phyloP scores from a whole-genome alignment of 225 moss, liverwort and hornwort species.

The Ulota crispa region DNA sequence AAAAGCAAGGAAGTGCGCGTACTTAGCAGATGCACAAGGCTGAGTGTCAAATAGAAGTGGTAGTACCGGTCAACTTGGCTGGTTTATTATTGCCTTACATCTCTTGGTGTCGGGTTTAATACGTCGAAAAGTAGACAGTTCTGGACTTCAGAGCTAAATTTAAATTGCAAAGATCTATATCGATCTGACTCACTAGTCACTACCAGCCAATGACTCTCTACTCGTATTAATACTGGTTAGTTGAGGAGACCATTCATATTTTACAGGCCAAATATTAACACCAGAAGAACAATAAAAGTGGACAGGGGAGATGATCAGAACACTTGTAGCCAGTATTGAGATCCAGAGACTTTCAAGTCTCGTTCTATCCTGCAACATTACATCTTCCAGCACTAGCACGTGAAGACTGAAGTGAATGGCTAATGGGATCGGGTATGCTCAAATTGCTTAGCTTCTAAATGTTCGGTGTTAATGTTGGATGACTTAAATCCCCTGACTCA shows the following conservation, averaged over 20 bases:
- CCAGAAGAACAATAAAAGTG: background rate
- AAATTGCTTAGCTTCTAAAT: background rate
- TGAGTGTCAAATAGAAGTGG: background rate
- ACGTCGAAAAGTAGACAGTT: background rate
- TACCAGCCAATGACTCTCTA: background rate
- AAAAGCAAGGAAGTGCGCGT: too few species aligned
- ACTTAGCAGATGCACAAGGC: background rate
- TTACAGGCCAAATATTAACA: background rate
- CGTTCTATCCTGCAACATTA: background rate
- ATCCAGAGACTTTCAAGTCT: too few species aligned
- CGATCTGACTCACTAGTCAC: too few species aligned
- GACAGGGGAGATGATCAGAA: background rate
- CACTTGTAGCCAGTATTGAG: background rate
- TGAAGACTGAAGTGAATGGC: slow-evolving; percentile 6
- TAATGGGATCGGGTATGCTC: background rate
- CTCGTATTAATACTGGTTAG: background rate
- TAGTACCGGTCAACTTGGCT: background rate
- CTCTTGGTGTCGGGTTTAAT: background rate
- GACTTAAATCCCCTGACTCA: background rate
- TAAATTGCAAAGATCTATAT: too few species aligned
- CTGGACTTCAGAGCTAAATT: too few species aligned
- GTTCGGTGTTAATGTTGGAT: background rate
- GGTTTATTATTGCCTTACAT: background rate
- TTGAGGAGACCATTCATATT: background rate
- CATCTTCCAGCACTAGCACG: background rate